Base-by-base conservation (phyloP, 495 filamentous ascomycete genomes). In the Lichina pygmaea region DNA sequence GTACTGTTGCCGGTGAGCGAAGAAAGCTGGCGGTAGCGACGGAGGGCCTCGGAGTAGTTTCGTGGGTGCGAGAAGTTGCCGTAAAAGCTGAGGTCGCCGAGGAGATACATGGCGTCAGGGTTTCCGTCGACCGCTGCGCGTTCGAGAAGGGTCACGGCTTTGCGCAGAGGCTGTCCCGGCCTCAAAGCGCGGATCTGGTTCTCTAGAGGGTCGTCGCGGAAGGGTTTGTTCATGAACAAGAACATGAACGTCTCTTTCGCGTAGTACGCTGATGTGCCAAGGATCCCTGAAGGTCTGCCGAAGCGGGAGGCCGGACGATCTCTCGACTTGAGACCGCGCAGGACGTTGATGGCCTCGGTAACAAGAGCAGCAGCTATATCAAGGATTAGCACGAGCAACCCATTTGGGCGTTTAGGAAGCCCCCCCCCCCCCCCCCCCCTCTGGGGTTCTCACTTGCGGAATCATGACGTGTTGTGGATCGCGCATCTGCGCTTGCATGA, bases 81-180 rank as follows among this genome's bases (percentile, higher is more conserved):
- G 56, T 89, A 83, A 59, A 94, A 93, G 58, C 85, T 93, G 74
- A 95, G 78, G 59, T 95, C 81, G 33, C 81, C 91, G 13, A 99
- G 64, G 13, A 92, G 64, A 56, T 77, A 93, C 42, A 94, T 75
- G 24, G 91, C 91, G 58, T 95, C 89, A 3, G 81, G 65, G 54
- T 89, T 80, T 46, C 78, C 75, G 48, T 77, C 62, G 30, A 72
- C 61, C 32, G 81, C 81, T 17, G 91, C 82, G 37, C 71, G 64
- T 53, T 81, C 70, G 46, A 99, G 65, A 41, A 86, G 66, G 44
- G 67, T 66, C 36, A 92, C 78, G 8, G 46, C 46, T 13, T 38
- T 46, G 30, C 13, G 12, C 6, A 47, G 32, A 11, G 46, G 46
- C 15, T 42, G 45, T n/a, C 45, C 42, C 30, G 42, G 16, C 38